Evolutionary conservation across 352 stramenopile species (phyloP), one percentile per base, ranked within the genome.

Genomic region (Phytophthora brassicae): DNA sequence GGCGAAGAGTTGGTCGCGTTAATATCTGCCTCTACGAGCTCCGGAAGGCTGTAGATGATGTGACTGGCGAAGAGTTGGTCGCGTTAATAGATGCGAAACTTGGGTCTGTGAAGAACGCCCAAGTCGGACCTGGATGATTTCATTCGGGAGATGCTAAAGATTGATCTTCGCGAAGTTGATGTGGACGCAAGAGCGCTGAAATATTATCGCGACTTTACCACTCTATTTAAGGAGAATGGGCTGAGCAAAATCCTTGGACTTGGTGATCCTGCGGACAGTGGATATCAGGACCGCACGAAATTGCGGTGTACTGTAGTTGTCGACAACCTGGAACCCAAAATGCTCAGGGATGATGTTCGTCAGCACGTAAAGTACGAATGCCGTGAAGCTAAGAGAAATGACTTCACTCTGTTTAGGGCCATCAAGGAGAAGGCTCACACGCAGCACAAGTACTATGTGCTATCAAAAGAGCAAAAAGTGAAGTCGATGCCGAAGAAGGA

Each of bases 311-410:
- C 20, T 14, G 41, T 53, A n/a, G n/a, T 64, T 3, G 39, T 56
- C 17, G 36, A 64, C 46, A 56, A 56, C n/a, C 28, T 64, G n/a
- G 56, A 56, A 22, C 56, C 46, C 0, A 36, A 38, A 20, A 45
- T 57, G 19, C 19, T 63, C 13, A 44, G 45, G 0, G 45, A 56
- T 22, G 45, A 63, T 12, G 45, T 56, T 12, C 24, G 12, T 0
- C 46, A 47, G 0, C 47, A 64, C 23, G 14, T 31, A 14, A 56
- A 52, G 20, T 53, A 52, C 16, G 28, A 45, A 22, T 43, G 20
- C 12, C 38, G 14, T 7, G 46, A 57, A n/a, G n/a, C n/a, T n/a
- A 42, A 52, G 14, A 39, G n/a, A 12, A 52, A 52, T n/a, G 45
- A 52, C 28, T 52, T 52, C 28, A 38, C 41, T 26, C 9, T 52